Conservation (phyloP, 805 yeast genomes). For the Nematodospora valgi region DNA sequence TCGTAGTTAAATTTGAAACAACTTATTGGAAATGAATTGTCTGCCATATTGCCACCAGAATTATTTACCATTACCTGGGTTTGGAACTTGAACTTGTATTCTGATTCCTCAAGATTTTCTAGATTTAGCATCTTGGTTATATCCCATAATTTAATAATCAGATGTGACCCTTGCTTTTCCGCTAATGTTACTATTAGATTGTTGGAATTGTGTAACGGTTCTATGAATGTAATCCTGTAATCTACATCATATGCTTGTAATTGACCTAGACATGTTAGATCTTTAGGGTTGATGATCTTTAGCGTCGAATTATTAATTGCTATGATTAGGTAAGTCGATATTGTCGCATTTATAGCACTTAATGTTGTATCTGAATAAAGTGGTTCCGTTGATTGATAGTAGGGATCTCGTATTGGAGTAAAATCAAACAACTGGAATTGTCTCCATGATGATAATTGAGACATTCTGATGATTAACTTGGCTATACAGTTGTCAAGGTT, state of each 20-base stretch:
- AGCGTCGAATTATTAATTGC: conserved; percentile 54
- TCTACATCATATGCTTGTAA: conserved; percentile 67
- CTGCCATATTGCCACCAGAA: conserved; percentile 34
- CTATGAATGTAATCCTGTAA: conserved; percentile 58
- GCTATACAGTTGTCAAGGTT: no score
- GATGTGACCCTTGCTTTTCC: conserved; percentile 69
- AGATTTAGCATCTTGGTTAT: conserved; percentile 44
- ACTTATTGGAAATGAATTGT: conserved; percentile 76
- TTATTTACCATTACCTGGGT: conserved; percentile 62
- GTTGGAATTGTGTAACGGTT: conserved; percentile 44
- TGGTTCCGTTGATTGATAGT: conserved; percentile 54
- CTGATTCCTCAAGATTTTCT: conserved; percentile 13
- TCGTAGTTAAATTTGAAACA: conserved; percentile 53
- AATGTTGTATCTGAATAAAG: conserved; percentile 78
- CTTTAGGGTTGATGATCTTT: conserved; percentile 48
- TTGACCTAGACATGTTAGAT: conserved; percentile 43
- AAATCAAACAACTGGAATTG: conserved; percentile 85
- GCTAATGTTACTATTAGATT: conserved; percentile 67
- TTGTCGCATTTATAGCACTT: conserved; percentile 59
- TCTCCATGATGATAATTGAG: conserved; percentile 47
- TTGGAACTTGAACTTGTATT: conserved; percentile 43
- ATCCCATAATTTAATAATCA: conserved; percentile 71
- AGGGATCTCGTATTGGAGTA: conserved; percentile 82
- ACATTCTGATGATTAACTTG: no score
- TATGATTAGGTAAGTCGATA: conserved; percentile 49